Conservation (phyloP, 495 filamentous ascomycete genomes). For the Parathielavia appendiculata region DNA sequence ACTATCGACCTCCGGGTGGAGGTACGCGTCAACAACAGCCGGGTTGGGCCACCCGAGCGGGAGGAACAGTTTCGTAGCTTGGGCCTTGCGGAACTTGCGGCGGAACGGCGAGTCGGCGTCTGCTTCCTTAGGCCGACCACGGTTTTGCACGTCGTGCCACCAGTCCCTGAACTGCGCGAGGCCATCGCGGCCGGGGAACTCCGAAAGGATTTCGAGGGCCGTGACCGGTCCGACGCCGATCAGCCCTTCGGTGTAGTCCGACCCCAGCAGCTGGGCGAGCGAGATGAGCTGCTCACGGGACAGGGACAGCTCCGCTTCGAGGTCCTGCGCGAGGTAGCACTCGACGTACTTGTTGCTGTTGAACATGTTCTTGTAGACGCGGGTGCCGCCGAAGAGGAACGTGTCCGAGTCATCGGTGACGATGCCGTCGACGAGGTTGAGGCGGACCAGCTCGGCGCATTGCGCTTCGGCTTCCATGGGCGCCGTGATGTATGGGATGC, state of each 20-base stretch:
- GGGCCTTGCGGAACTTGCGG: constrained; percentile 69
- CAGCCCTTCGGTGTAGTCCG: constrained; percentile 91
- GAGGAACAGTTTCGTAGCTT: constrained; percentile 79
- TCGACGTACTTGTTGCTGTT: constrained; percentile 95
- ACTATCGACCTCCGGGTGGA: constrained; percentile 75
- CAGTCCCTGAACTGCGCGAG: constrained; percentile 71
- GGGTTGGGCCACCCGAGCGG: constrained; percentile 69
- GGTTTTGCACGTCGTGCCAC: constrained; percentile 74
- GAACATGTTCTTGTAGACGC: constrained; percentile 99
- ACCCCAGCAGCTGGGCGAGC: constrained; percentile 83
- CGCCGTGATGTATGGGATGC: constrained; percentile 91
- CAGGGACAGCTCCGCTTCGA: constrained; percentile 85
- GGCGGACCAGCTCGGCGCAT: constrained; percentile 80
- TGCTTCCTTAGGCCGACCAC: constrained; percentile 44
- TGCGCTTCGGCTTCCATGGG: constrained; percentile 99
- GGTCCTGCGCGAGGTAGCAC: constrained; percentile 82
- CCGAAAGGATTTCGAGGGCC: constrained; percentile 85
- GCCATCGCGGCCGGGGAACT: constrained; percentile 59
- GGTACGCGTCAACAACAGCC: constrained; percentile 70
- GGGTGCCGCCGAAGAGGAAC: constrained; percentile 94
- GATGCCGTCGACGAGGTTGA: constrained; percentile 91
- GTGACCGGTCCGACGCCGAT: constrained; percentile 89
- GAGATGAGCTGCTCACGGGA: constrained; percentile 76
- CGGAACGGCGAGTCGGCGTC: constrained; percentile 59
- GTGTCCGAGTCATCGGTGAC: constrained; percentile 97